Conservation (phyloP, 805 yeast genomes). For the Citeromyces matritensis region DNA sequence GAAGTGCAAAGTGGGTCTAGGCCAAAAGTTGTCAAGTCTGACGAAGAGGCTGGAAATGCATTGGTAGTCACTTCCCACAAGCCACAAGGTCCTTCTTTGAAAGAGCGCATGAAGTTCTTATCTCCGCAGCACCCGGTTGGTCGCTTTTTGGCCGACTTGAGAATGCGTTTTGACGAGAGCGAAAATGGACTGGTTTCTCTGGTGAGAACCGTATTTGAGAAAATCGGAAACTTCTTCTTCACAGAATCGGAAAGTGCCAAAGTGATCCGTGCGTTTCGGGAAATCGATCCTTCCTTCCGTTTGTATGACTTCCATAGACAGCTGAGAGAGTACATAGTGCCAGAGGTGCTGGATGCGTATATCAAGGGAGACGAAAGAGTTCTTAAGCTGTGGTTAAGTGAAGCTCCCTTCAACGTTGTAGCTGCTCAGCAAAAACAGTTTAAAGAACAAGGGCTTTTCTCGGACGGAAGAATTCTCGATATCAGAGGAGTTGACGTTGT, state of each 20-base stretch:
- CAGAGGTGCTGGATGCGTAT: constrained; percentile 92
- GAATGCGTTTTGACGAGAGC: constrained; percentile 77
- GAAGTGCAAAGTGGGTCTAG: constrained; percentile 44
- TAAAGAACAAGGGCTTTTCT: constrained; percentile 77
- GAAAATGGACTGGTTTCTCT: constrained; percentile 82
- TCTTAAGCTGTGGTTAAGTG: constrained; percentile 84
- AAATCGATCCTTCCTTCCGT: constrained; percentile 81
- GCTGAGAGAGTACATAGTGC: constrained; percentile 82
- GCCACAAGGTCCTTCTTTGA: constrained; percentile 52
- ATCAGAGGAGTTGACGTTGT: constrained; percentile 90
- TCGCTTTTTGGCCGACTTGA: constrained; percentile 40
- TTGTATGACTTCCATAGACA: constrained; percentile 67
- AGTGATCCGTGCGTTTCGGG: constrained; percentile 74
- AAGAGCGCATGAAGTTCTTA: constrained; percentile 52
- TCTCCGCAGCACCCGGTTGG: constrained; percentile 60
- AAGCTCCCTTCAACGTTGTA: constrained; percentile 93
- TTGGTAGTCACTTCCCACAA: constrained; percentile 73
- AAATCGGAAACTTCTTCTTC: constrained; percentile 65
- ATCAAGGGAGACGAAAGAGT: constrained; percentile 78
- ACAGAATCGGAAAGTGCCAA: constrained; percentile 95
- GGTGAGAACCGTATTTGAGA: constrained; percentile 66
- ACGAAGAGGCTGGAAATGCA: constrained; percentile 73
- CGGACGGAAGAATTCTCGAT: constrained; percentile 86
- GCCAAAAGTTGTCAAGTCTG: constrained; percentile 55
- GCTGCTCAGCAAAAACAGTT: constrained; percentile 86